Base-by-base conservation (phyloP, 192 early-diverging fungal genomes). In the Cetraspora pellucida region DNA sequence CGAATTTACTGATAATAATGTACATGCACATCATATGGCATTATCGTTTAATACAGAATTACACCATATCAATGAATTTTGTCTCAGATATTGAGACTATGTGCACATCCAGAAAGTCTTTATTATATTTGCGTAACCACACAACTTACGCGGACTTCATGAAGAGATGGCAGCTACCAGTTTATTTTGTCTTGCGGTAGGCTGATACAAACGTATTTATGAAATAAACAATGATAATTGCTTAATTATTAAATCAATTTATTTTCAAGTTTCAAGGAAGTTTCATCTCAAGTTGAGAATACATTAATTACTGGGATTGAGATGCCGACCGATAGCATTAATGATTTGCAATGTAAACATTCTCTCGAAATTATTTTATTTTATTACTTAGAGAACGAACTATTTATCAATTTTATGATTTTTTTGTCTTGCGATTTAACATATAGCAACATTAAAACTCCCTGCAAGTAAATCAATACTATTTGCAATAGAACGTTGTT, bases 171-270 rank as follows among this genome's bases (percentile, higher is more conserved):
- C 88, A 91, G 28, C 77, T 90, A 10, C 76, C 82, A 10, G 84
- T 89, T 8, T 91, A 91, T 66, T 91, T 91, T 63, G 86, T 87
- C 73, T 72, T 90, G 10, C 66, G 89, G 75, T 87, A 78, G 71
- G 37, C 27, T 55, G 57, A 54, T 52, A 43, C 23, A 5, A 28
- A 43, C 25, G 14, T 27, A 37, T 17, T 43, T 19, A 23, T 46
- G 30, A 16, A 23, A 46, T 6, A 47, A 17, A 7, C 21, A 47
- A 44, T 16, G 17, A 25, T 43, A 45, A 47, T 69, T 14, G 44
- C 46, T 69, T 44, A 44, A 21, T 25, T 11, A 28, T n/a, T 69
- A 25, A 30, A 54, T 54, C 13, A 37, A 37, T 37, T 37, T 37
- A 37, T 37, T 2, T 37, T 37, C 17, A 28, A 86, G 82, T 31